Evolutionary conservation across 805 yeast genomes (phyloP).

Genomic region (Candida patagonica): DNA sequence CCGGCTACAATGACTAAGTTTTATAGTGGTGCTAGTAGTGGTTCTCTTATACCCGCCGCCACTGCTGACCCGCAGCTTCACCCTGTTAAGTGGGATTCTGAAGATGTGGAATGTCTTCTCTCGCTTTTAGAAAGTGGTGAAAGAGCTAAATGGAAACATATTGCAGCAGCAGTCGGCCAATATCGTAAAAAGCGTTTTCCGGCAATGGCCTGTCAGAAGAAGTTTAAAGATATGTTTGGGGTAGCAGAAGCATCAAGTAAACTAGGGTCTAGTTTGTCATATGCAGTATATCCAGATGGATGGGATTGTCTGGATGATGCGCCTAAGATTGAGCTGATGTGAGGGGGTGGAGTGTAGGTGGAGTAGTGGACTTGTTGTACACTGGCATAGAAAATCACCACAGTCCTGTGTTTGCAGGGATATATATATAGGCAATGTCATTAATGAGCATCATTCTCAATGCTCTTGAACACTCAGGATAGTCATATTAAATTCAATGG

Average conservation of each 20-base stretch:
- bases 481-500: too few species aligned
- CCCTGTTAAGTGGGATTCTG: conserved; percentile 30
- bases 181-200: conserved; percentile 35
- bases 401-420: too few species aligned
- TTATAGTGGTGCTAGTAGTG: not conserved
- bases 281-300: conserved; percentile 37
- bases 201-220: conserved; percentile 45
- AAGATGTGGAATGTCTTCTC: conserved; percentile 39
- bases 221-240: conserved; percentile 46
- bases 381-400: too few species aligned
- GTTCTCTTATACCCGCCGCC: not conserved
- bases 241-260: conserved; percentile 40
- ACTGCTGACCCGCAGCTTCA: not conserved
- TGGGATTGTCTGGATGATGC: conserved; percentile 34
- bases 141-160: conserved; percentile 50
- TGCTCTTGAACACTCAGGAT: too few species aligned
- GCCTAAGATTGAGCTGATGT: too few species aligned
- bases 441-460: too few species aligned
- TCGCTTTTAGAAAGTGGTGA: conserved; percentile 44
- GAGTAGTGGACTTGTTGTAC: too few species aligned
- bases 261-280: conserved; percentile 45
- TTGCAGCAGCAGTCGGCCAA: conserved; percentile 32
- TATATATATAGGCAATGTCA: too few species aligned
- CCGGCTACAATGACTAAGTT: not conserved
- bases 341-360: too few species aligned